Percentiles rank a stretch among this genome's conserved stretches.
phyloP scores from a whole-genome alignment of 805 yeast species.

The Ogataea polymorpha region DNA sequence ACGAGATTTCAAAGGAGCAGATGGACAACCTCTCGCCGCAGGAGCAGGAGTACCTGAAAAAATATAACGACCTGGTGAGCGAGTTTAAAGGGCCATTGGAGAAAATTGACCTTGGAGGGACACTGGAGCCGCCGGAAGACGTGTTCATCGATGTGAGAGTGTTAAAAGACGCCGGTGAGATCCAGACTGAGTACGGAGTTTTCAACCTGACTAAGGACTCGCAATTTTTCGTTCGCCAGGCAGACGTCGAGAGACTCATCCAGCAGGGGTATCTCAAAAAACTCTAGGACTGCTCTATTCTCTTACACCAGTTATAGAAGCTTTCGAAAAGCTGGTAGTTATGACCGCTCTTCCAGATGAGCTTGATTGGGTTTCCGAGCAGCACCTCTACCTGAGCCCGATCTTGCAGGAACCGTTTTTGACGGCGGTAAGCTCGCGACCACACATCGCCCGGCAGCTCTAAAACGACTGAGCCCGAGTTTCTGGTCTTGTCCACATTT shows the following conservation, averaged over 20 bases:
- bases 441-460: conserved; percentile 24
- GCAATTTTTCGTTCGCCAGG: conserved; percentile 89
- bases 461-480: background rate
- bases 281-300: conserved; percentile 10
- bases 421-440: conserved; percentile 29
- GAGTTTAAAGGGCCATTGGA: conserved; percentile 76
- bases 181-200: conserved; percentile 95
- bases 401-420: conserved; percentile 6
- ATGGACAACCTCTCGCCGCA: conserved; percentile 61
- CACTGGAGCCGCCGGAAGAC: conserved; percentile 86
- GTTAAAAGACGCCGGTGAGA: conserved; percentile 91
- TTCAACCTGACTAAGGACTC: conserved; percentile 90
- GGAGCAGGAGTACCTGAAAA: conserved; percentile 75
- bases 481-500: background rate
- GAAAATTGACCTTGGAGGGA: conserved; percentile 84
- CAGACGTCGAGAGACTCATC: conserved; percentile 89
- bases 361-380: background rate
- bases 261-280: conserved; percentile 92
- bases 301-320: conserved; percentile 25
- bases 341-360: conserved; percentile 27
- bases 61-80: conserved; percentile 67
- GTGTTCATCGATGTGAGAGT: conserved; percentile 94
- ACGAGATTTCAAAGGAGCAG: conserved; percentile 42
- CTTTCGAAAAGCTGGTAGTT: conserved; percentile 30
- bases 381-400: conserved; percentile 12